A percentile compares a stretch with the other conserved stretches of the same genome.
Evolutionary conservation across 2,329 filamentous ascomycete species (phyloP).

Genomic region (Westerdykella aurantiaca): DNA sequence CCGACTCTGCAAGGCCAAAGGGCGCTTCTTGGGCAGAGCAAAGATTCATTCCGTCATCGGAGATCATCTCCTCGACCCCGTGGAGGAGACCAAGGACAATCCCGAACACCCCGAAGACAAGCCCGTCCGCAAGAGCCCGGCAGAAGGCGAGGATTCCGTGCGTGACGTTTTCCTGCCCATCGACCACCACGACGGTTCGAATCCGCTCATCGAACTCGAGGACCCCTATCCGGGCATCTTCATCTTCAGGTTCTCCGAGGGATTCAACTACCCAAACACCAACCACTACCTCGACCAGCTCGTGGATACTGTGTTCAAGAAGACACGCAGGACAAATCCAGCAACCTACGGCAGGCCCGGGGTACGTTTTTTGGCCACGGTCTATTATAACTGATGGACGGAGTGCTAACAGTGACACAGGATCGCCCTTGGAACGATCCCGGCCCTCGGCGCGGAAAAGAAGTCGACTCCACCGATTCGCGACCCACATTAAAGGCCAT

Average conservation of each 20-base stretch:
- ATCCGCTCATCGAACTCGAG: constrained; percentile 71
- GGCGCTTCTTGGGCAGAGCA: constrained; percentile 77
- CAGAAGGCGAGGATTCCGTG: constrained; percentile 40
- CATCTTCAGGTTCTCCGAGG: constrained; percentile 93
- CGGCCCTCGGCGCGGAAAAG: constrained; percentile 59
- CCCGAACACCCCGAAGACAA: constrained; percentile 1
- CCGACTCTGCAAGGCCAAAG: constrained; percentile 74
- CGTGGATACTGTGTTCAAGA: constrained; percentile 39
- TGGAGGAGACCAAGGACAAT: constrained; percentile 19
- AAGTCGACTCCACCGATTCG: constrained; percentile 38
- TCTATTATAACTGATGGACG: not conserved
- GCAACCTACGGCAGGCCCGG: constrained; percentile 51
- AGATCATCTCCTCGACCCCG: constrained; percentile 59
- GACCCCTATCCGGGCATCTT: constrained; percentile 88
- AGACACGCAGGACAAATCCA: constrained; percentile 73
- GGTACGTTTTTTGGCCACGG: constrained; percentile 14
- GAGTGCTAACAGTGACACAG: constrained; percentile 8
- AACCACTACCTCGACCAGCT: constrained; percentile 77
- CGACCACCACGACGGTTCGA: constrained; percentile 80
- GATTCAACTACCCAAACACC: constrained; percentile 94
- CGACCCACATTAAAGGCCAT: constrained; percentile 71
- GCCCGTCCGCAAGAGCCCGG: constrained; percentile 13
- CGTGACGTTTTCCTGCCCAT: constrained; percentile 85
- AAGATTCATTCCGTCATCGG: constrained; percentile 82
- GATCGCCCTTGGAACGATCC: constrained; percentile 97